Evolutionary conservation across 1,139 yeast genomes (phyloP).

Genomic region (Suhomyces bolitotheri): DNA sequence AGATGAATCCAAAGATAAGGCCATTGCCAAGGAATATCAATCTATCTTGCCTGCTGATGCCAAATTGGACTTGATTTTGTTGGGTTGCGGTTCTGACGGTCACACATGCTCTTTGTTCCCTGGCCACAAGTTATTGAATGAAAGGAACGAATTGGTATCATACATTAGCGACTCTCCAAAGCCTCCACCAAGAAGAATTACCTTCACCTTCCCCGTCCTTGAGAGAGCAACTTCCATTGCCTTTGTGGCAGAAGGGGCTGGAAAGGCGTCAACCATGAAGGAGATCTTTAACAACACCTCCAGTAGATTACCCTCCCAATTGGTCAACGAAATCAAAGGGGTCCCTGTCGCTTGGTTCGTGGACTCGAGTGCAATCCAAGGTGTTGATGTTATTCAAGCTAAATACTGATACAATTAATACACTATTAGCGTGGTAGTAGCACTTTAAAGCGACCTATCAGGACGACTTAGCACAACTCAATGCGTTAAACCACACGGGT

Average conservation of each 20-base stretch:
- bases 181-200: slow-evolving; percentile 77
- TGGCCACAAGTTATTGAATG: slow-evolving; percentile 48
- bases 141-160: slow-evolving; percentile 40
- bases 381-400: slow-evolving; percentile 53
- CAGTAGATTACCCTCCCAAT: slow-evolving; percentile 63
- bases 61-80: slow-evolving; percentile 55
- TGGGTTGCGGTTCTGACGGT: slow-evolving; percentile 83
- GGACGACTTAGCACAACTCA: too few relatives aligned
- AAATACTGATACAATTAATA: slow-evolving; percentile 33
- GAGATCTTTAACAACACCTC: slow-evolving; percentile 62
- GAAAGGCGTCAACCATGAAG: slow-evolving; percentile 72
- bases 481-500: too few relatives aligned
- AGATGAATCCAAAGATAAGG: slow-evolving; percentile 39
- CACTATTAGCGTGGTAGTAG: neutral
- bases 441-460: too few relatives aligned
- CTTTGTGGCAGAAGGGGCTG: slow-evolving; percentile 88
- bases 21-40: slow-evolving; percentile 55
- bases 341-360: slow-evolving; percentile 77
- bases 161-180: slow-evolving; percentile 65
- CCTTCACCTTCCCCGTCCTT: slow-evolving; percentile 67
- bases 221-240: slow-evolving; percentile 58
- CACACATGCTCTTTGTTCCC: slow-evolving; percentile 81
- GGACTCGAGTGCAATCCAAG: slow-evolving; percentile 68
- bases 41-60: slow-evolving; percentile 40
- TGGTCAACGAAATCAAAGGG: slow-evolving; percentile 57